Evolutionary conservation across 805 yeast species (phyloP), one percentile per base, ranked within the genome.

Genomic region (Blastobotrys muscicola): DNA sequence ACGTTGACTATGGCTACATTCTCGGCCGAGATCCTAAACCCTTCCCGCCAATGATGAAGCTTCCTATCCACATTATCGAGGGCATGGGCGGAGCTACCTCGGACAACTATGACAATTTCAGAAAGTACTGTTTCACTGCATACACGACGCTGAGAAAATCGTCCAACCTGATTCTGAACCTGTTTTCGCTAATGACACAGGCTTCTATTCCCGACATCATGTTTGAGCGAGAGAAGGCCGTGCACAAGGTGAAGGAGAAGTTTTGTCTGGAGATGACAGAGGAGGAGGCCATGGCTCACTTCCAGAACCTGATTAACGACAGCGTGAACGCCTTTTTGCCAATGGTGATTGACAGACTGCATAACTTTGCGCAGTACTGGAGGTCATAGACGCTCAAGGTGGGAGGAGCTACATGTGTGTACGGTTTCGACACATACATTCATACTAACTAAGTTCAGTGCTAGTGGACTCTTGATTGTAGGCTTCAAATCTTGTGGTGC

Each of bases 21-120:
- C 67, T 92, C 43, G 99, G 99, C 0, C 80, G 89, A 42, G 99
- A 92, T 61, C 99, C 99, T 2, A 92, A 92, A 60, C 97, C 97
- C 10, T 92, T 92, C 65, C 97, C 99, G 10, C 99, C 99, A 1
- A 71, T 90, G 65, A 92, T 92, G 97, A 92, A 92, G 58, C 67
- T 92, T 33, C 98, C 98, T 0, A 92, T 92, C 35, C 98, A 92
- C 62, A 82, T 92, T 12, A 84, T 92, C 35, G 98, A 92, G 51
- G 97, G 97, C 0, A 92, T 92, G 86, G 99, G 99, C 1, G 98
- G 97, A 1, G 74, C 85, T 41, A 72, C 75, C 49, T 86, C 90
- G 41, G 83, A 82, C 36, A 89, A 90, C 60, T 92, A 85, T 61
- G 78, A 80, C 50, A 76, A 82, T 49, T 92, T 92, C 65, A 76